Evolutionary conservation across 2,329 filamentous ascomycete species (phyloP).

Genomic region (Pseudopyricularia javanii): DNA sequence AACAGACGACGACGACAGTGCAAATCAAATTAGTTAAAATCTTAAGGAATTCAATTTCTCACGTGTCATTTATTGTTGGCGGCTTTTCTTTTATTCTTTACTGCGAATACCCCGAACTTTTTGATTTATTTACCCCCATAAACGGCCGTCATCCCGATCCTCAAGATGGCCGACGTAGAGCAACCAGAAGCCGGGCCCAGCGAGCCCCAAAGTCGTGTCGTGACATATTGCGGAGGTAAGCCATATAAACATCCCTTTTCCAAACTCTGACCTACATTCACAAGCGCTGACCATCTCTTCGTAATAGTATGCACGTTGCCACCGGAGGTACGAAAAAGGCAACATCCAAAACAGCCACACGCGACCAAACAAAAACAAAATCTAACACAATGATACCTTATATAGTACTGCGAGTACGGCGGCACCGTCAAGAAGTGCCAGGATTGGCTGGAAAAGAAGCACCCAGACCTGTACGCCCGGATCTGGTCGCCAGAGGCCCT

Average conservation of each 20-base stretch:
- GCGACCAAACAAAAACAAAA: background rate
- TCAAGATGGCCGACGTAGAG: background rate
- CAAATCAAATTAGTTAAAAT: background rate
- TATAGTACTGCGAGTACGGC: conserved; percentile 95
- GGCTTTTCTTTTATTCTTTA: background rate
- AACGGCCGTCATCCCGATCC: background rate
- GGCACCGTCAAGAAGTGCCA: conserved; percentile 94
- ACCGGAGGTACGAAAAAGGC: conserved; percentile 39
- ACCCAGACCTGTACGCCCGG: conserved; percentile 60
- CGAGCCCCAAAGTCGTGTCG: conserved; percentile 1
- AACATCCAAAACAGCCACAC: background rate
- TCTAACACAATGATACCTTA: background rate
- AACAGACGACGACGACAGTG: background rate
- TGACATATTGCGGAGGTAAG: conserved; percentile 2
- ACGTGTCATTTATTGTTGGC: background rate
- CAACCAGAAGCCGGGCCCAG: conserved; percentile 1
- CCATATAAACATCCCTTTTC: too few species aligned
- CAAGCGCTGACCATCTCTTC: background rate
- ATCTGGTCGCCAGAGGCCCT: conserved; percentile 87
- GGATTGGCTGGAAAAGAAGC: conserved; percentile 76
- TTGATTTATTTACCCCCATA: too few species aligned
- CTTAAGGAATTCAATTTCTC: background rate
- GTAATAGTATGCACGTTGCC: conserved; percentile 49
- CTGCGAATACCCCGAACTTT: background rate
- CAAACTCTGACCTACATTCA: background rate